phyloP scores from a whole-genome alignment of 2,329 filamentous ascomycete species.

The Lomentospora prolificans region DNA sequence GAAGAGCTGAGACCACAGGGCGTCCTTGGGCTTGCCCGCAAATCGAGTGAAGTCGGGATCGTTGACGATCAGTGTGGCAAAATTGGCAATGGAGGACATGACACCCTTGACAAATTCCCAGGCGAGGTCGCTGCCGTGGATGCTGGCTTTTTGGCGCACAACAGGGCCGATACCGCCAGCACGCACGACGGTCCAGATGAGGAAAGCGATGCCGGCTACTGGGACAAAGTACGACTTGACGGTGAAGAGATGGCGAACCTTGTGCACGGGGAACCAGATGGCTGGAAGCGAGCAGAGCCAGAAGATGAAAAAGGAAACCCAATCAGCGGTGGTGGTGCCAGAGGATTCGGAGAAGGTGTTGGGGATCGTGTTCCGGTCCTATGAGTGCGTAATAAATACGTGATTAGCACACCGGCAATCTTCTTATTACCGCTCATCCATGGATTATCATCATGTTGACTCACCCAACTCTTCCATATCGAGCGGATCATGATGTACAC shows the following conservation, averaged over 20 bases:
- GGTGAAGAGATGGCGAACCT: constrained; percentile 83
- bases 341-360: constrained; percentile 56
- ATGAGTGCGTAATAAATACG: not conserved
- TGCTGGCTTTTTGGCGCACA: constrained; percentile 54
- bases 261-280: constrained; percentile 82
- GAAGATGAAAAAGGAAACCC: constrained; percentile 78
- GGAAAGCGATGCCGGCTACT: constrained; percentile 71
- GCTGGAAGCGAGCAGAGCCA: constrained; percentile 73
- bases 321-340: constrained; percentile 66
- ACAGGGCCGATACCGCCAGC: constrained; percentile 80
- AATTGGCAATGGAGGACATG: constrained; percentile 86
- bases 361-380: constrained; percentile 45
- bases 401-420: too few species aligned
- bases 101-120: constrained; percentile 80
- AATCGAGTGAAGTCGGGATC: constrained; percentile 82
- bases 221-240: constrained; percentile 82
- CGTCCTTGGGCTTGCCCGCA: constrained; percentile 63
- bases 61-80: constrained; percentile 76
- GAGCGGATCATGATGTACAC: constrained; percentile 81
- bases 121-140: constrained; percentile 58
- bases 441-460: too few species aligned
- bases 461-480: constrained; percentile 64
- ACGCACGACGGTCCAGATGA: constrained; percentile 76
- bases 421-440: too few species aligned
- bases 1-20: constrained; percentile 70